phyloP scores from a whole-genome alignment of 345 rosid genomes.

The Aquilaria yunnanensis region DNA sequence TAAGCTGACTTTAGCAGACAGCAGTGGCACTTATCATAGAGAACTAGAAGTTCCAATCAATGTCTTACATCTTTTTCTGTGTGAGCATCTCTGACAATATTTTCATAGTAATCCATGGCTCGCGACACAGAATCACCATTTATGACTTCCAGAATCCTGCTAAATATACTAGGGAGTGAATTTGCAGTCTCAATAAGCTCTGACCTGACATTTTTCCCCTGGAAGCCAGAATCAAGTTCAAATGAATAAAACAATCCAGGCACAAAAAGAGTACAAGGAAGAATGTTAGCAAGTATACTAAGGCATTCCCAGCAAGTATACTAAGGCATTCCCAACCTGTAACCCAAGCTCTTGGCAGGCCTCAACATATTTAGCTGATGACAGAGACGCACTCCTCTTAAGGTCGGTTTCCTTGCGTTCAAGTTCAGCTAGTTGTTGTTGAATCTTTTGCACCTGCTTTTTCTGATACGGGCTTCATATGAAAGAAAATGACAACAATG shows the following conservation, averaged over 20 bases:
- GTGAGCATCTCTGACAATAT: slow-evolving; percentile 79
- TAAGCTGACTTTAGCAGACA: not conserved
- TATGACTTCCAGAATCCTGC: slow-evolving; percentile 65
- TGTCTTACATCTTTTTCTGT: slow-evolving; percentile 77
- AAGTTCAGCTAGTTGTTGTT: slow-evolving; percentile 81
- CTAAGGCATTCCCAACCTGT: slow-evolving; percentile 42
- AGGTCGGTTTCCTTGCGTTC: slow-evolving; percentile 93
- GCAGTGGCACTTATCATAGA: not conserved
- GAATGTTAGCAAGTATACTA: slow-evolving; percentile 11
- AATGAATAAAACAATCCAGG: slow-evolving; percentile 4
- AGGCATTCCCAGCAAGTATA: slow-evolving; percentile 10
- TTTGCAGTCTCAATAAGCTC: slow-evolving; percentile 91
- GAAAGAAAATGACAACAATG: not conserved
- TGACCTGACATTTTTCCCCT: slow-evolving; percentile 87
- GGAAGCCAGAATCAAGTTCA: slow-evolving; percentile 14
- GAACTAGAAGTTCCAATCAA: slow-evolving; percentile 1
- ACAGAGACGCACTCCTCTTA: slow-evolving; percentile 72
- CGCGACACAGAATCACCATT: slow-evolving; percentile 58
- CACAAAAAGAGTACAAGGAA: slow-evolving; percentile 12
- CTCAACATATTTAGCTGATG: slow-evolving; percentile 80
- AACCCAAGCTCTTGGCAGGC: slow-evolving; percentile 97
- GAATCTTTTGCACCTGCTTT: slow-evolving; percentile 92
- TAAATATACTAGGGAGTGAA: slow-evolving; percentile 75
- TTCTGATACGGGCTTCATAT: slow-evolving; percentile 78
- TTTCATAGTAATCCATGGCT: slow-evolving; percentile 77